phyloP scores from a whole-genome alignment of 768 basidiomycete genomes.

The Lactarius pseudohatsudake region DNA sequence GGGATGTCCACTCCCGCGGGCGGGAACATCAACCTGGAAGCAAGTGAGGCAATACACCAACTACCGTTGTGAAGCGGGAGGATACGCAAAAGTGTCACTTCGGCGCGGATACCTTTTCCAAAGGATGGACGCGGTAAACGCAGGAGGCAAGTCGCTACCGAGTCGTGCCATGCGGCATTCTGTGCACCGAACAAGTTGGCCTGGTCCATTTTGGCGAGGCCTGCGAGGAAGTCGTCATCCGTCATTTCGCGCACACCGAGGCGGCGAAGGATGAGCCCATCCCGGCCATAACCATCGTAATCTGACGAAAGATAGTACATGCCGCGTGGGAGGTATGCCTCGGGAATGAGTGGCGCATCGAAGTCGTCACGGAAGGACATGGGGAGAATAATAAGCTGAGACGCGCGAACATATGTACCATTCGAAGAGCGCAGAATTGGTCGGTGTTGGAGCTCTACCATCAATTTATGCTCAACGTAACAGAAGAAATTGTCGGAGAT shows the following conservation, averaged over 20 bases:
- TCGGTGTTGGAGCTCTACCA: slow-evolving; percentile 13
- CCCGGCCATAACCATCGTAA: slow-evolving; percentile 8
- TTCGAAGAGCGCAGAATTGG: slow-evolving; percentile 29
- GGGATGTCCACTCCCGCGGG: slow-evolving; percentile 17
- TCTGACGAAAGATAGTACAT: slow-evolving; percentile 22
- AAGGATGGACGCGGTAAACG: not conserved
- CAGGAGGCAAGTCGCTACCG: slow-evolving; percentile 2
- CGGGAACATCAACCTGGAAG: slow-evolving; percentile 12
- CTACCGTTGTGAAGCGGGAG: slow-evolving; percentile 19
- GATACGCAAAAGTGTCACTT: slow-evolving; percentile 16
- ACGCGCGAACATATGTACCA: slow-evolving; percentile 22
- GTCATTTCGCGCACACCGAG: slow-evolving; percentile 27
- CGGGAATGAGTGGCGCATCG: slow-evolving; percentile 16
- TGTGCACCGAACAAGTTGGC: not conserved
- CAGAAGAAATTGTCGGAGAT: slow-evolving; percentile 29
- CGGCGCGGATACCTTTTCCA: not conserved
- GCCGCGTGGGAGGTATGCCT: slow-evolving; percentile 6
- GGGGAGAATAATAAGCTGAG: slow-evolving; percentile 19
- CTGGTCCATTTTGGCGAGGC: slow-evolving; percentile 19
- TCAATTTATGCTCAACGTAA: slow-evolving; percentile 19
- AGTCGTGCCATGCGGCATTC: slow-evolving; percentile 20
- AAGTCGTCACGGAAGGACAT: slow-evolving; percentile 1
- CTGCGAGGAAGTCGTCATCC: slow-evolving; percentile 7
- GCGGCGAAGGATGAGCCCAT: slow-evolving; percentile 6
- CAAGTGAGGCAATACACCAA: slow-evolving; percentile 8